Base-by-base conservation (phyloP, 352 stramenopile species). In the Pythium phragmitis region DNA sequence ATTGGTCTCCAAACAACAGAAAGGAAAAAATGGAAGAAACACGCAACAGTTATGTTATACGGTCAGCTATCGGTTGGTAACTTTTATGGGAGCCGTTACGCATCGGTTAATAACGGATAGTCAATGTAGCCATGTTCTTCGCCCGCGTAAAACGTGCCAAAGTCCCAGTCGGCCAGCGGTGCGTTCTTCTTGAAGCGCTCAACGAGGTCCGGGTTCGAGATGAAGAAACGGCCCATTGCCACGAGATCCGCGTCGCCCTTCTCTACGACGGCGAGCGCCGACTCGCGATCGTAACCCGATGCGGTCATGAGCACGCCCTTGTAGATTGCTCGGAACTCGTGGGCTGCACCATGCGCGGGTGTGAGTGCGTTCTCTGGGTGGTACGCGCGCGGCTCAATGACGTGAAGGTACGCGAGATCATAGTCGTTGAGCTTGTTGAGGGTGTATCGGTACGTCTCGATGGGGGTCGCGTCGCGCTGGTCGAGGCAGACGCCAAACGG, bases 321-420 rank as follows among this genome's bases (percentile, higher is more conserved):
- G 34, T 70, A 87, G 73, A 82, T 77, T 17, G 43, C 60, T 46
- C 59, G 65, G 56, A 70, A 84, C 30, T 57, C 30, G 37, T 59
- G 46, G 8, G 69, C 68, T 17, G 70, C 71, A 5, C 82, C 82
- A 30, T 86, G 73, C 12, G 74, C 58, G 7, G 82, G 76, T 5
- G 76, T 71, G 42, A 78, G 39, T 12, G 64, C 64, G 65, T 76
- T 75, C 49, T 72, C 48, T 8, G 74, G 69, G 55, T 86, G 77
- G 63, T 77, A 87, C 5, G 66, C 67, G 23, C 71, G 75, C 37
- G 87, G 82, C 64, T 93, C 80, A 17, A 90, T 77, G 19, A 92
- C 54, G 57, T 89, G 79, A 48, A 77, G 68, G 59, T 91, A 90
- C 28, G 74, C 82, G 42, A 91, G 33, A 47, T 87, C 61, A 62